These are phyloP conservation scores for Tetrapyrgos nigripes DNA, from an alignment of 1,284 basidiomycete genomes.

Conservation along the genomic window DNA sequence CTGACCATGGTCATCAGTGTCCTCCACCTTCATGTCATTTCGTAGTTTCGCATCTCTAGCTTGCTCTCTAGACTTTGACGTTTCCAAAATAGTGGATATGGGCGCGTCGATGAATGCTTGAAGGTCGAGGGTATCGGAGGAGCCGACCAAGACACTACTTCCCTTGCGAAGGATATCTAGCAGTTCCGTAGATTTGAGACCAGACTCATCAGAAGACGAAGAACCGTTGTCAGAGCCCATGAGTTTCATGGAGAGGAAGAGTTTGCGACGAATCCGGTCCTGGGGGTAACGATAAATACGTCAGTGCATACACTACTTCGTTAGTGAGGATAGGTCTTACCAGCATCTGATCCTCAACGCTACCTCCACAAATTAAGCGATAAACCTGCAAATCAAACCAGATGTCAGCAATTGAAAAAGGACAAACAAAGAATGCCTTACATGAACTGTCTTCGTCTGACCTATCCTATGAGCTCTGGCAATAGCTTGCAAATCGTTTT, in stretches of 20 bases:
- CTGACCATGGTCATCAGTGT: slow-evolving; percentile 15
- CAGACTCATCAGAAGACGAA: slow-evolving; percentile 24
- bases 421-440: slow-evolving; percentile 36
- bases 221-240: slow-evolving; percentile 46
- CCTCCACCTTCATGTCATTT: slow-evolving; percentile 40
- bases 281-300: background rate
- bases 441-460: slow-evolving; percentile 83
- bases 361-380: slow-evolving; percentile 60
- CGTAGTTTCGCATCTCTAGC: slow-evolving; percentile 50
- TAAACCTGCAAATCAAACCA: slow-evolving; percentile 48
- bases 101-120: slow-evolving; percentile 48
- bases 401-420: slow-evolving; percentile 6
- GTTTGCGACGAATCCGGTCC: slow-evolving; percentile 64
- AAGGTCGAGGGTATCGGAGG: slow-evolving; percentile 46
- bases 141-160: slow-evolving; percentile 53
- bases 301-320: background rate
- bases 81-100: slow-evolving; percentile 49
- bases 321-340: background rate
- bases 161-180: slow-evolving; percentile 62
- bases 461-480: slow-evolving; percentile 85
- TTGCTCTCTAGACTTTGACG: slow-evolving; percentile 46
- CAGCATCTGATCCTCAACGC: slow-evolving; percentile 74
- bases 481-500: slow-evolving; percentile 90
- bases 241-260: slow-evolving; percentile 66
- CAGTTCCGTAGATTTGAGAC: slow-evolving; percentile 51